Conservation (phyloP, 441 rosid species). For the Hura crepitans region DNA sequence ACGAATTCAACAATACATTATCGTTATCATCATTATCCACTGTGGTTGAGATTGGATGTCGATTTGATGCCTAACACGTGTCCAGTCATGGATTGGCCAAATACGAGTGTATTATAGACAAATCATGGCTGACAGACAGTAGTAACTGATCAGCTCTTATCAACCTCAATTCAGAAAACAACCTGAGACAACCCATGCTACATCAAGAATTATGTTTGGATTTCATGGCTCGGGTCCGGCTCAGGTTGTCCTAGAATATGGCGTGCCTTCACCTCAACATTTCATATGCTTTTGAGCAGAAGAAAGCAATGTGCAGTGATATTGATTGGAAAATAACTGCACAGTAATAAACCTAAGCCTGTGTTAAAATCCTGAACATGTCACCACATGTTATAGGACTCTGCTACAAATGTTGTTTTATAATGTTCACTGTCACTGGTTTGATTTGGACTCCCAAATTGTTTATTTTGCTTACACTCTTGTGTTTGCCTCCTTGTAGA, state of each 20-base stretch:
- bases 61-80: slow-evolving; percentile 23
- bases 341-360: background rate
- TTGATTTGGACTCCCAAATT: background rate
- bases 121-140: slow-evolving; percentile 7
- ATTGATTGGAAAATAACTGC: background rate
- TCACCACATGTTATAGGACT: background rate
- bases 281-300: slow-evolving; percentile 19
- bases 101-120: background rate
- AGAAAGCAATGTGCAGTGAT: background rate
- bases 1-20: background rate
- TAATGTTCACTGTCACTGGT: background rate
- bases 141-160: background rate
- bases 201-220: slow-evolving; percentile 6
- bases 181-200: slow-evolving; percentile 18
- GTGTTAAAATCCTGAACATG: background rate
- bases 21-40: background rate
- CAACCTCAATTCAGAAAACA: slow-evolving; percentile 7
- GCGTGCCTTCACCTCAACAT: background rate
- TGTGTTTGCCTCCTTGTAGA: too few species aligned
- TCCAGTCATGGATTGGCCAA: slow-evolving; percentile 14
- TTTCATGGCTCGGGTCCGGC: background rate
- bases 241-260: background rate
- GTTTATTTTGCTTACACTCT: background rate
- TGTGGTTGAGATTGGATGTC: slow-evolving; percentile 19
- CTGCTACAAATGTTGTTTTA: slow-evolving; percentile 6